Conservation (phyloP, 345 rosid species). For the Alliaria petiolata region DNA sequence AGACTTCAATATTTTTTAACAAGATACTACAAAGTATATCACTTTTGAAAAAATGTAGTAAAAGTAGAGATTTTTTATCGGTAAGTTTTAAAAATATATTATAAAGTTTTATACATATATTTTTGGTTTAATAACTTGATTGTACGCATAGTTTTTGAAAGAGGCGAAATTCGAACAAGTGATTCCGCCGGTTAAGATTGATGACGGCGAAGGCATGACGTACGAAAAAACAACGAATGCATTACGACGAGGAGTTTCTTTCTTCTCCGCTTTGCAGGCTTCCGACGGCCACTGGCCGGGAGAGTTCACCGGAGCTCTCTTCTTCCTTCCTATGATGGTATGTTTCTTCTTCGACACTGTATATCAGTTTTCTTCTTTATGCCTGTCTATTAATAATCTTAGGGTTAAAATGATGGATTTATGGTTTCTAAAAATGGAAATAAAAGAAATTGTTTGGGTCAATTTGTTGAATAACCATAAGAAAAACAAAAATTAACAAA, state of each 20-base stretch:
- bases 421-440: background rate
- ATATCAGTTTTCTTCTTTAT: background rate
- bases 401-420: background rate
- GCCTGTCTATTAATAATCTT: background rate
- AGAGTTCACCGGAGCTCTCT: constrained; percentile 36
- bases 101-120: no score
- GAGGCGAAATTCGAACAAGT: constrained; percentile 40
- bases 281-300: constrained; percentile 46
- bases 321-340: constrained; percentile 36
- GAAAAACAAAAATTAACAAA: no score
- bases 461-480: no score
- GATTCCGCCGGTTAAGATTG: constrained; percentile 33
- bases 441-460: no score
- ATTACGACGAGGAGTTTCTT: constrained; percentile 16
- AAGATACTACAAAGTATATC: no score
- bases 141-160: constrained; percentile 28
- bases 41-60: no score
- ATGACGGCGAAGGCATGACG: constrained; percentile 31
- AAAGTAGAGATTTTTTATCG: no score
- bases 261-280: constrained; percentile 40
- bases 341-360: background rate
- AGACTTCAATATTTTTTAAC: no score
- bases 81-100: no score
- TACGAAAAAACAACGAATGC: constrained; percentile 35
- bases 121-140: no score